A percentile compares a stretch with the other conserved stretches of the same genome.
Conservation (phyloP, 2,329 filamentous ascomycete species). For the Amphichorda felina region DNA sequence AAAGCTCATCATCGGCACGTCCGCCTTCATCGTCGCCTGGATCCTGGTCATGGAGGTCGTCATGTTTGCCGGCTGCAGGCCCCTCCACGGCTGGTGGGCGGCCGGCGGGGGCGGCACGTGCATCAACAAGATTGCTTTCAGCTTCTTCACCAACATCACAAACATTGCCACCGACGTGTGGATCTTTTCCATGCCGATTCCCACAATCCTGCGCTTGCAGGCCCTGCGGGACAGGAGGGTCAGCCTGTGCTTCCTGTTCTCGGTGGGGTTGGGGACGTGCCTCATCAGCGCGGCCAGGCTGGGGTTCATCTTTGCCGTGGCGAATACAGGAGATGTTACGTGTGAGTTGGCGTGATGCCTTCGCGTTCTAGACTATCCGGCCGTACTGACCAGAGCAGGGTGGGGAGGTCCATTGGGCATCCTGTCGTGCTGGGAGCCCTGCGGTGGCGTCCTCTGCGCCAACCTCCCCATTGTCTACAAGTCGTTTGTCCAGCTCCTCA, state of each 20-base stretch:
- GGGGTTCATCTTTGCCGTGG: slow-evolving; percentile 6
- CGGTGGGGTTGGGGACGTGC: slow-evolving; percentile 7
- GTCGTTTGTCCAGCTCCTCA: background rate
- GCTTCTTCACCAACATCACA: slow-evolving; percentile 6
- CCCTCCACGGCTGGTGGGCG: slow-evolving; percentile 5
- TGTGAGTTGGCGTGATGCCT: slow-evolving; percentile 2
- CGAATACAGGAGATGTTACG: slow-evolving; percentile 5
- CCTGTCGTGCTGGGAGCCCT: slow-evolving; percentile 7
- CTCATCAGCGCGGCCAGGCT: slow-evolving; percentile 6
- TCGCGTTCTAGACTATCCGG: background rate
- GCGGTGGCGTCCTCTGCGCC: slow-evolving; percentile 7
- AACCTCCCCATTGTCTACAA: slow-evolving; percentile 5
- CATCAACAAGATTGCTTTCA: slow-evolving; percentile 6
- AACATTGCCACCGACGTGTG: slow-evolving; percentile 6
- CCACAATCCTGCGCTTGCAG: slow-evolving; percentile 4
- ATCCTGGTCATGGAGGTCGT: slow-evolving; percentile 3
- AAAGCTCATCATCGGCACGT: slow-evolving; percentile 4
- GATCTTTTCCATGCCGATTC: slow-evolving; percentile 7
- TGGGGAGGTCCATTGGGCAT: slow-evolving; percentile 4
- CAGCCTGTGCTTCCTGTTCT: slow-evolving; percentile 6
- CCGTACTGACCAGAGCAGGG: slow-evolving; percentile 2
- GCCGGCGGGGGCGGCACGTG: slow-evolving; percentile 1
- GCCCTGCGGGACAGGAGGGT: slow-evolving; percentile 4
- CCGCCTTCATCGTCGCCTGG: slow-evolving; percentile 5
- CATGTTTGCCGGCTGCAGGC: slow-evolving; percentile 2